Evolutionary conservation across 208 protist species (phyloP), one percentile per base, ranked within the genome.

Genomic region (Trypanosoma cruzi): DNA sequence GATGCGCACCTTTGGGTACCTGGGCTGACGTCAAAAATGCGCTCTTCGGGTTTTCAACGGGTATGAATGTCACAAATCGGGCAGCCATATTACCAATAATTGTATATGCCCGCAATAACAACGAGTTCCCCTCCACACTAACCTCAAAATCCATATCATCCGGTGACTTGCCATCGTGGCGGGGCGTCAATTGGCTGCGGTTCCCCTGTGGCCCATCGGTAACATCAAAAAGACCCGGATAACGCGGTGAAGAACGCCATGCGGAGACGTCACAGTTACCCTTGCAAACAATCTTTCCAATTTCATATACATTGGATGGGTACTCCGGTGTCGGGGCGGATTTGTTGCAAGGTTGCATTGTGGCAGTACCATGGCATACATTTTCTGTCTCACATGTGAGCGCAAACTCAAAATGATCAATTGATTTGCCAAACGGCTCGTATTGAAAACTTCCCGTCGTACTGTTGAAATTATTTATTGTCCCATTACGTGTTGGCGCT

Each of bases 31-130:
- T 84, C 34, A 90, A 63, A 48, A 76, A 84, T 52, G 71, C 50
- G n/a, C 29, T 50, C n/a, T 26, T 63, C n/a, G 36, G 28, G 7
- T 66, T 49, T 24, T 53, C 32, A n/a, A 96, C 64, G 29, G 91
- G 88, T 37, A 56, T 50, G 52, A 96, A 94, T 29, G 87, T 96
- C n/a, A 93, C 82, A 68, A 94, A 96, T 65, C 87, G 86, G 14
- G 87, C 82, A 6, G 80, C 82, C 73, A 96, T 81, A 72, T 92
- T 92, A 67, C 82, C 82, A 63, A 96, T 87, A 5, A 77, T 86
- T 22, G 85, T 90, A 68, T 88, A 87, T 2, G 85, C 84, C 63
- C 72, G 79, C 24, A 96, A 82, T 28, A 90, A 49, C 8, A 96
- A 67, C 26, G 85, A 68, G 18, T 85, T 75, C 28, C 79, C 42